Conservation (phyloP, 139 green algal species). For the Diplosphaera chodatii region DNA sequence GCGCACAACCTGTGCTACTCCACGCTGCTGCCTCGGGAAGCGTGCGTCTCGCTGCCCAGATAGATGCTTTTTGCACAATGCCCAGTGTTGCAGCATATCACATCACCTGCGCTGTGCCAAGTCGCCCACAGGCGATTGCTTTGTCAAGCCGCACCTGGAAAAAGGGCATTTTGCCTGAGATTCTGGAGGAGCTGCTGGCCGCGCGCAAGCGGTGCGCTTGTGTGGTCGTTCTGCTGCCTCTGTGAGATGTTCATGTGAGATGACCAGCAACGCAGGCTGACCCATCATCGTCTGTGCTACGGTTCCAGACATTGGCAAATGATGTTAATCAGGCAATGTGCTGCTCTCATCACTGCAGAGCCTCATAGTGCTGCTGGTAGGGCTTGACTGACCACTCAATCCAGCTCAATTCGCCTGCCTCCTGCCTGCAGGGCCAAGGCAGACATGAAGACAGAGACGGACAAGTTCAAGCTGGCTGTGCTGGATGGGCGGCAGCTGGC, state of each 20-base stretch:
- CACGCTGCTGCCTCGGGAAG: constrained; percentile 72
- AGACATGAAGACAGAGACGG: constrained; percentile 84
- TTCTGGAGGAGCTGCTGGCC: constrained; percentile 91
- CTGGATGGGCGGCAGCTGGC: constrained; percentile 94
- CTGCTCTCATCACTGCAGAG: no score
- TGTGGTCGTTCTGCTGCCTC: background rate
- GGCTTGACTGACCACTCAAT: constrained; percentile 3
- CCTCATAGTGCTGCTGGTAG: no score
- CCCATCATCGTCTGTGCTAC: no score
- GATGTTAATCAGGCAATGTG: no score
- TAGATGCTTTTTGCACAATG: no score
- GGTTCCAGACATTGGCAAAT: no score
- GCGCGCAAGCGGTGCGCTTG: constrained; percentile 77
- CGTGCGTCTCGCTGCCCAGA: constrained; percentile 8
- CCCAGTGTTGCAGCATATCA: no score
- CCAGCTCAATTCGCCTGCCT: no score
- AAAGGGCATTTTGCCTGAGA: constrained; percentile 93
- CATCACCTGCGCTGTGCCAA: no score
- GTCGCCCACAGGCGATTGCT: constrained; percentile 77
- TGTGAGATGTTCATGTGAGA: no score
- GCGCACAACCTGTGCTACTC: constrained; percentile 99
- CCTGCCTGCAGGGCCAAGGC: constrained; percentile 68
- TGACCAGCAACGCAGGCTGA: no score
- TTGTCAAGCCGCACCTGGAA: constrained; percentile 60
- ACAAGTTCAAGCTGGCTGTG: constrained; percentile 90